Percentiles rank a stretch among this genome's conserved stretches.
Evolutionary conservation across 306 rosid species (phyloP).

Genomic region (Chamaecrista fasciculata): DNA sequence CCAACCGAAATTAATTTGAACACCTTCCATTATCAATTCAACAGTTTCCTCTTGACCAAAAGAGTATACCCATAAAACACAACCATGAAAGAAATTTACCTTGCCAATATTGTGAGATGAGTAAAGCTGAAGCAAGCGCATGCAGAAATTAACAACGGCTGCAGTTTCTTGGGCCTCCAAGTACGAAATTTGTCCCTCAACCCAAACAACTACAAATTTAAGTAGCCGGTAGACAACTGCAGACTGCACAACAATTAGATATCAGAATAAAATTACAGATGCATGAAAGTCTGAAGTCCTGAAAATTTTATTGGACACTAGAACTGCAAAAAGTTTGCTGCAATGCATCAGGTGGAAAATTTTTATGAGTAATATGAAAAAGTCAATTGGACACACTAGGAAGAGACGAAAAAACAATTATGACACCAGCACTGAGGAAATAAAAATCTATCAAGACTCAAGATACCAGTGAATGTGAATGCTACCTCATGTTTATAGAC

Average conservation of each 20-base stretch:
- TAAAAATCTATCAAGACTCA: not conserved
- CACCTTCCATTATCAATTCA: not conserved
- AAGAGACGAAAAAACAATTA: slow-evolving; percentile 13
- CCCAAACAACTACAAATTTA: slow-evolving; percentile 92
- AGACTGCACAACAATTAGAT: slow-evolving; percentile 57
- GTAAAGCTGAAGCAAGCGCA: slow-evolving; percentile 86
- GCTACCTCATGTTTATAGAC: slow-evolving; percentile 91
- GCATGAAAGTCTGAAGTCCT: slow-evolving; percentile 10
- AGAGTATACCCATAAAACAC: slow-evolving; percentile 9
- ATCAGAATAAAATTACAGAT: slow-evolving; percentile 28
- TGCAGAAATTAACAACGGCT: slow-evolving; percentile 72
- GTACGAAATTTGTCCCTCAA: slow-evolving; percentile 86
- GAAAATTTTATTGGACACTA: not conserved
- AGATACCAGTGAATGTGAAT: slow-evolving; percentile 20
- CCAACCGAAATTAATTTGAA: slow-evolving; percentile 17
- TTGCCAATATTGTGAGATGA: slow-evolving; percentile 94
- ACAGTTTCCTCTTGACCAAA: slow-evolving; percentile 3
- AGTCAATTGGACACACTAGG: not conserved
- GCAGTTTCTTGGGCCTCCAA: slow-evolving; percentile 85
- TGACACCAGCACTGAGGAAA: slow-evolving; percentile 17
- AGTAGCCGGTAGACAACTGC: slow-evolving; percentile 93
- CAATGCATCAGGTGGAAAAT: slow-evolving; percentile 7
- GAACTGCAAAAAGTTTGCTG: slow-evolving; percentile 13
- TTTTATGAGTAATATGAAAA: slow-evolving; percentile 17
- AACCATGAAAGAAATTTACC: slow-evolving; percentile 46